Evolutionary conservation across 768 basidiomycete genomes (phyloP), one percentile per base, ranked within the genome.

Genomic region (Amanita jacksonii): DNA sequence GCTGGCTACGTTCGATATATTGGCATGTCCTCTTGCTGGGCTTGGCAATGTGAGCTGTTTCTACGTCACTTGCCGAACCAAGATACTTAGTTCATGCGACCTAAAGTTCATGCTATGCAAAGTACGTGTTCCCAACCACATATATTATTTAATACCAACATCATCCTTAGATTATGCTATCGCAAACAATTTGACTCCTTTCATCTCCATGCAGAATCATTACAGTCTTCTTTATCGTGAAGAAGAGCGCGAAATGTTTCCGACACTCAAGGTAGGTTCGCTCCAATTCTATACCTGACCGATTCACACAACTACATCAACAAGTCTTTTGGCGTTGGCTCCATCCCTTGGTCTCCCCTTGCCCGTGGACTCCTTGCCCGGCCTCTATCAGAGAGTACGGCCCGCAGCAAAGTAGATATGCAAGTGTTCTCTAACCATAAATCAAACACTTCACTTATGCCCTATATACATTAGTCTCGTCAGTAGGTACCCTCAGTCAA

Each of bases 121-220:
- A 28, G 27, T 28, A 28, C 27, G 12, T 6, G 6, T 12, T 28
- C 12, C 27, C 27, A 28, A 6, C 12, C 27, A 28, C 12, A 12
- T 28, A 12, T 28, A 28, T 6, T 28, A 28, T 28, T 6, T 28
- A 28, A 28, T 12, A 28, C 27, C 27, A 12, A 12, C 27, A 22
- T n/a, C n/a, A n/a, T n/a, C 41, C 8, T 19, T 43, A 78, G 77
- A 75, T 52, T 79, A 79, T 51, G 79, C 78, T 0, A 72, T 78
- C 45, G 56, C 66, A 31, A 72, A 81, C 59, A 68, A 69, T 5
- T 57, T 76, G 1, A 74, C 73, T 0, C 73, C 71, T 2, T 80
- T 81, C 61, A 74, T 81, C 49, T 74, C 76, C 1, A 78, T 82
- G 78, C 79, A 81, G 59, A 81, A 81, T 52, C 74, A 76, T 50